Evolutionary conservation across 2,329 filamentous ascomycete genomes (phyloP), one percentile per base, ranked within the genome.

Genomic region (Sclerotinia spermophila): DNA sequence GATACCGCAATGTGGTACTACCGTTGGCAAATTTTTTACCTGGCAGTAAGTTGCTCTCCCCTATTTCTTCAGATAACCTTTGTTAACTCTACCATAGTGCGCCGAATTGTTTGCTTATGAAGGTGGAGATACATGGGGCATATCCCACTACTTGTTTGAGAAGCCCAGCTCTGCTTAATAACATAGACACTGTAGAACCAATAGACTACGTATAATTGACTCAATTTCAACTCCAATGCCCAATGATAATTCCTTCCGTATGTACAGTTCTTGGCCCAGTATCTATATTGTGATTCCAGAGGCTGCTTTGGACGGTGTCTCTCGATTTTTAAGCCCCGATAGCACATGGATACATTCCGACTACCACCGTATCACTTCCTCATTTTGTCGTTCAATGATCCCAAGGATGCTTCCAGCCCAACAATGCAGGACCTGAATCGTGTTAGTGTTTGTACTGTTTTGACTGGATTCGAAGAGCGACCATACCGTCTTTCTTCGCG

Each of bases 331-430:
- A 5, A 11, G 30, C 27, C 42, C 24, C 30, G 60, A 21, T 21
- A 53, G 59, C 53, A 62, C 11, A 30, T 51, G 17, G 11, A 62
- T 40, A 51, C 44, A 64, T n/a, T 11, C 42, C n/a, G 19, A 60
- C 44, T n/a, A 53, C 55, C 40, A 17, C 61, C 7, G n/a, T 3
- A 53, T 5, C 51, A 24, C 27, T 33, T 65, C n/a, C 60, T 45
- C 53, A 19, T 33, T 45, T 44, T 67, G 27, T 66, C 74, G 71
- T 82, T 86, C 85, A 97, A 83, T 97, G 94, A 77, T 97, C 94
- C 93, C 94, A 97, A 75, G 94, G 96, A 82, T 98, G 96, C 85
- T 94, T 97, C 91, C 89, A 93, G 81, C 96, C 96, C 78, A 99
- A 81, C 74, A 98, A 84, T 69, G 89, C 95, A 35, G 95, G 86